Base-by-base conservation (phyloP, 257 asterid genomes). In the Solanum tacnaense region DNA sequence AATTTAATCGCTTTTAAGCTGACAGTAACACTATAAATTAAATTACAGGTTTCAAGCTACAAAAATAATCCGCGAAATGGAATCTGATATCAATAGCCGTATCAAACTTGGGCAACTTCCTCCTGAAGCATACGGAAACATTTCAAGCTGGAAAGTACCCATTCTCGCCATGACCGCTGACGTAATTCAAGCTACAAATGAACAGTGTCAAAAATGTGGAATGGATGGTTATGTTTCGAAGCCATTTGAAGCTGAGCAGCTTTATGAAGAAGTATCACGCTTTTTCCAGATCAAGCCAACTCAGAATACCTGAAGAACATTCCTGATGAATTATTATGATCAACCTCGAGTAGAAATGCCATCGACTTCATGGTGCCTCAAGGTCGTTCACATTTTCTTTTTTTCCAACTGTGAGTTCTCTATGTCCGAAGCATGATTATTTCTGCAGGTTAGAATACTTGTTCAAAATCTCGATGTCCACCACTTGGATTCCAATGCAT, bases 91-190 rank as follows among this genome's bases (percentile, higher is more conserved):
- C 79, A 97, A 91, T 88, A 62, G 83, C 23, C 88, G 92, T 7
- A 90, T 94, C 84, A 89, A 88, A 65, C n/a, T 79, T 13, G 97
- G 98, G 72, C 95, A 93, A 46, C 89, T 90, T 87, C 85, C 90
- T 0, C 65, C 35, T 7, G 94, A 93, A 87, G 93, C 90, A 68
- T 87, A 89, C 49, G 89, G 89, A 18, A 91, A 91, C 32, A 81
- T 90, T 34, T 84, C 97, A 34, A 93, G 87, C 65, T 96, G 99
- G 99, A 98, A 94, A 81, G 95, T 95, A 31, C 98, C 98, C 27
- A 96, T 97, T 85, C 85, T 97, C 90, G 99, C 99, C 85, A 97
- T 97, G 99, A 97, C 99, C 0, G 99, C 99, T 10, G 98, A 97
- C 18, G 99, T 97, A 46, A 92, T 97, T 91, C 99, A 96, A 83